phyloP scores from a whole-genome alignment of 2,329 filamentous ascomycete genomes.

The Aspergillus pseudoglaucus region DNA sequence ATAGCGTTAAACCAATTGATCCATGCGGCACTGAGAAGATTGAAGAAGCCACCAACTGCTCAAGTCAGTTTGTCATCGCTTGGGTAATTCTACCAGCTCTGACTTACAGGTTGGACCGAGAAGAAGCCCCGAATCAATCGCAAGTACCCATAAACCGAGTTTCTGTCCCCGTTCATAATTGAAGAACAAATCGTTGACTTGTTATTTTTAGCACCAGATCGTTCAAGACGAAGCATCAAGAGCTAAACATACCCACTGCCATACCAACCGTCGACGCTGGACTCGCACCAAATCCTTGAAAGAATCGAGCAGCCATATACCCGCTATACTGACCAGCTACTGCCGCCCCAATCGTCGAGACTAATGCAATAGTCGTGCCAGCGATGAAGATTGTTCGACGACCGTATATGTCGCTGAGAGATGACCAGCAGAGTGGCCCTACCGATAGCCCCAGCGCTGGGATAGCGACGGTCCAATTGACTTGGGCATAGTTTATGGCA shows the following conservation, averaged over 20 bases:
- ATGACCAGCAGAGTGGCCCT: conserved; percentile 48
- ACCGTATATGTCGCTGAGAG: conserved; percentile 48
- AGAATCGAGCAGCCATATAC: conserved; percentile 55
- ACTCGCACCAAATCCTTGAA: conserved; percentile 51
- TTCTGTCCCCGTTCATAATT: conserved; percentile 52
- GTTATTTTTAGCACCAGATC: not conserved
- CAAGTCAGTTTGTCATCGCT: not conserved
- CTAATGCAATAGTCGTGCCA: conserved; percentile 37
- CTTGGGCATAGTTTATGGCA: conserved; percentile 39
- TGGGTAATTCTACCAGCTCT: not conserved
- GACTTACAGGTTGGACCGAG: conserved; percentile 42
- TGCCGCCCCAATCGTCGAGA: conserved; percentile 38
- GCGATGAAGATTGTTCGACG: conserved; percentile 46
- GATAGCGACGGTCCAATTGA: conserved; percentile 52
- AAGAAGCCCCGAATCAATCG: conserved; percentile 49
- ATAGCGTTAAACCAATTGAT: conserved; percentile 52
- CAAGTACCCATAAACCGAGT: conserved; percentile 52
- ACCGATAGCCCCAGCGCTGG: conserved; percentile 46
- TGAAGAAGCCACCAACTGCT: conserved; percentile 48
- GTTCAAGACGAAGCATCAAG: not conserved
- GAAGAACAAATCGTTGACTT: conserved; percentile 51
- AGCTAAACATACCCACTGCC: conserved; percentile 34
- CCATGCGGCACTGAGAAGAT: conserved; percentile 44
- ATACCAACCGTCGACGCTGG: conserved; percentile 51
- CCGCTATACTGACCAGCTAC: conserved; percentile 37